A percentile compares a stretch with the other conserved stretches of the same genome.
Conservation (phyloP, 1,284 basidiomycete species). For the Bjerkandera adusta region DNA sequence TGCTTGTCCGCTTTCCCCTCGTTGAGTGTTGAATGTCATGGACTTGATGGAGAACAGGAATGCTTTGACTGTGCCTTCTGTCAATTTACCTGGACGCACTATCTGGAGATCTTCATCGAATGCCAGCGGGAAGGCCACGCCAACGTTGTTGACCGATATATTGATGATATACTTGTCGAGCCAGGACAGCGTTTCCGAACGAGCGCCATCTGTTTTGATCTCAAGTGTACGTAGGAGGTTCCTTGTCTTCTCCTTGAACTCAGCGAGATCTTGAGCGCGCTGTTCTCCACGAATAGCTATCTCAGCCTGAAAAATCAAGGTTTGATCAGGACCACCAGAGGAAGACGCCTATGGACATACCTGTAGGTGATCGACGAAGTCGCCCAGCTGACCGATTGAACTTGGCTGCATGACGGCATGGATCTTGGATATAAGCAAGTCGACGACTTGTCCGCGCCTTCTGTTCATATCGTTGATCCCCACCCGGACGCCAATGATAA, state of each 20-base stretch:
- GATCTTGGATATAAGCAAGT: slow-evolving; percentile 66
- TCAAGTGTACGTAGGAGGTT: slow-evolving; percentile 75
- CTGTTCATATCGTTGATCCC: slow-evolving; percentile 31
- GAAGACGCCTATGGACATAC: too few species aligned
- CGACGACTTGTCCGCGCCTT: slow-evolving; percentile 39
- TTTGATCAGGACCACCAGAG: slow-evolving; percentile 1
- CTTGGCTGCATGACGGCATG: slow-evolving; percentile 93
- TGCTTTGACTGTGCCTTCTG: slow-evolving; percentile 59
- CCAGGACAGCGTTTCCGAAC: slow-evolving; percentile 50
- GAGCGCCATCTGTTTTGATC: slow-evolving; percentile 45
- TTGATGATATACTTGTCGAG: slow-evolving; percentile 65
- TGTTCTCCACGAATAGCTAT: slow-evolving; percentile 70
- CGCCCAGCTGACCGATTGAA: slow-evolving; percentile 84
- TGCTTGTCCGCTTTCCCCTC: slow-evolving; percentile 78
- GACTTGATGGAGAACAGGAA: slow-evolving; percentile 82
- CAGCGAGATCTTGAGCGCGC: slow-evolving; percentile 71
- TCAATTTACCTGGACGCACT: slow-evolving; percentile 34
- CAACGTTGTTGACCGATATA: slow-evolving; percentile 68
- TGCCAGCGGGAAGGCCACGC: slow-evolving; percentile 81
- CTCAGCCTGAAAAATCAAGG: slow-evolving; percentile 52
- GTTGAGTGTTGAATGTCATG: slow-evolving; percentile 69
- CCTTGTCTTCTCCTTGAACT: slow-evolving; percentile 80
- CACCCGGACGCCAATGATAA: slow-evolving; percentile 70
- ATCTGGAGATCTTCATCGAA: slow-evolving; percentile 52
- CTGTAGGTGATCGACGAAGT: slow-evolving; percentile 83